Base-by-base conservation (phyloP, 176 grass and related monocot species). In the Juncus effusus region DNA sequence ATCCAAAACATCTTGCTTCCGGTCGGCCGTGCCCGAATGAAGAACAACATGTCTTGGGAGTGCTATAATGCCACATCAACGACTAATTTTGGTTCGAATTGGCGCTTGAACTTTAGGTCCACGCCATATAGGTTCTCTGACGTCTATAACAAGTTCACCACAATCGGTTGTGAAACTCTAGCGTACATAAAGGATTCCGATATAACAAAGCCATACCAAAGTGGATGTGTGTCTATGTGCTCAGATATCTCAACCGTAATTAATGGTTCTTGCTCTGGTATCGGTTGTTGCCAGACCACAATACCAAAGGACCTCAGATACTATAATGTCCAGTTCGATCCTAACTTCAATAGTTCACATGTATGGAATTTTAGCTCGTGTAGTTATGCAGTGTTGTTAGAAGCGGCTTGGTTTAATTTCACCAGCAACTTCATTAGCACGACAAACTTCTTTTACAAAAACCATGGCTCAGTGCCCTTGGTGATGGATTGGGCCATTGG, bases 331-430 rank as follows among this genome's bases (percentile, higher is more conserved):
- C 19, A 28, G 19, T 28, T 28, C 19, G 19, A 28, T 28, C 19
- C 19, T 28, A 28, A 28, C 19, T 28, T 28, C 19, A 28, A 28
- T 28, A 28, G 19, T 28, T 28, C 7, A 0, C 0, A 0, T 0
- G 67, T 51, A 16, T 13, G 28, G 3, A 36, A 13, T 4, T 5
- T 9, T 1, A 78, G 56, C n/a, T 5, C 0, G 1, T 84, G 81
- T 40, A 70, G 63, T 41, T 84, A 70, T 0, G 76, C 81, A 0
- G 76, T 42, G 2, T 63, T 84, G 7, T 13, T 75, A 0, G 70
- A 84, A 6, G 5, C 36, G 1, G 42, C 51, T 2, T 7, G 2
- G 12, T 83, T 83, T 62, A 56, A 0, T 0, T 78, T 79, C 15
- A n/a, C 8, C 0, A 1, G 9, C 0, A 40, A 7, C 10, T 83